Evolutionary conservation across 2,329 filamentous ascomycete species (phyloP), one percentile per base, ranked within the genome.

Genomic region (Alternaria tenuissima): DNA sequence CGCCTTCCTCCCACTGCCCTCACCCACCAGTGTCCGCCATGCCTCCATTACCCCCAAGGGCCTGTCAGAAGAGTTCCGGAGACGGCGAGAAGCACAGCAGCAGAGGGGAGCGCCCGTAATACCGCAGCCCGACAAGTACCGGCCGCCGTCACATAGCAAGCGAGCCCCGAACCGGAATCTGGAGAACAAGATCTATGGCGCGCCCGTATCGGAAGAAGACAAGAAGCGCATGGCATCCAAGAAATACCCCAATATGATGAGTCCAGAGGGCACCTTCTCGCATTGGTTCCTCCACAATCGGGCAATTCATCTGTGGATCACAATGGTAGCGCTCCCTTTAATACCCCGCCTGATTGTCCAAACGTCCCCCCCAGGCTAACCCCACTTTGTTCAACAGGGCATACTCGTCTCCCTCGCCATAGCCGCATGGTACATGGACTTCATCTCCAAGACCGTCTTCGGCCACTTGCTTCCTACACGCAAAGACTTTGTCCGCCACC

Each of bases 231-330:
- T 92, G 82, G 85, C 83, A 67, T 86, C 80, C 65, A 91, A 87
- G 78, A 83, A 91, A 65, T 98, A 98, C 77, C 95, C 95, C 1
- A 90, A 94, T 70, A 89, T 96, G 86, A 93, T 96, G 85, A 91
- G 94, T 47, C 89, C 93, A 0, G 84, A 90, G 74, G 92, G 93
- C 6, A 92, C 91, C 0, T 93, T 92, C 79, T 86, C 91, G 80
- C 87, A 94, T 78, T 94, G 90, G 87, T 94, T 98, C 78, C 84
- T 96, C 76, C 89, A 92, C 68, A 94, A 88, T 76, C 86, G 86
- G 60, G 81, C 82, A 57, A 87, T 98, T 57, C 94, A 99, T 79
- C 79, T 92, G 28, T 90, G 87, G 78, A 94, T 99, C 76, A 91
- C 92, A 2, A 84, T 97, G 83, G 93, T 96, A 84, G 2, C 5